Conservation (phyloP, 495 filamentous ascomycete species). For the Xylaria grammica region DNA sequence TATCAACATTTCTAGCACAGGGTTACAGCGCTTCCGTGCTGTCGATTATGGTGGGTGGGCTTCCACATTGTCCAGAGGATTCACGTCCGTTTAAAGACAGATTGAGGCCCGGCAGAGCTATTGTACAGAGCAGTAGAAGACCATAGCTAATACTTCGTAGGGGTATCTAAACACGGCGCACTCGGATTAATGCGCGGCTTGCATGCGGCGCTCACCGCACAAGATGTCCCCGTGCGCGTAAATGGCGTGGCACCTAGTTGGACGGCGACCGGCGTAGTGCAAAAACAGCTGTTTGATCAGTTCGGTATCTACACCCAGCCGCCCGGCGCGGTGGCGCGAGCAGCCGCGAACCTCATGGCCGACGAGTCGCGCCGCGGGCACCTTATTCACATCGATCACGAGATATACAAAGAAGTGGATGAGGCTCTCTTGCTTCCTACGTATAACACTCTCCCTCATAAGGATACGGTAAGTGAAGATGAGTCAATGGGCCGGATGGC, state of each 20-base stretch:
- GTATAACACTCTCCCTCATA: neutral
- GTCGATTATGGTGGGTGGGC: conserved; percentile 40
- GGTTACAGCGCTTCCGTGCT: conserved; percentile 44
- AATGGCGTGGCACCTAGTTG: conserved; percentile 52
- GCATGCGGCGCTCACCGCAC: conserved; percentile 16
- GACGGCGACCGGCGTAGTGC: conserved; percentile 46
- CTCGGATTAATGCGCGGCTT: conserved; percentile 43
- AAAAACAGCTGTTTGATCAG: conserved; percentile 33
- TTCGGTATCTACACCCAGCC: conserved; percentile 35
- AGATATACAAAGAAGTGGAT: conserved; percentile 47
- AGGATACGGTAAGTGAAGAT: neutral
- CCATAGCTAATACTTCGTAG: conserved; percentile 4
- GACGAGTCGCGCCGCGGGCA: conserved; percentile 44
- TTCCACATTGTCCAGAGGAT: too few relatives aligned
- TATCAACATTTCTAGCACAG: conserved; percentile 45
- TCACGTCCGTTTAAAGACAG: too few relatives aligned
- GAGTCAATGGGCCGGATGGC: neutral
- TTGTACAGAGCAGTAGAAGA: neutral
- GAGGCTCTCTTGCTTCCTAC: conserved; percentile 23
- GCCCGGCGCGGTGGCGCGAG: conserved; percentile 43
- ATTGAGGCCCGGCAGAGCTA: too few relatives aligned
- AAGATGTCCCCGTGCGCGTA: conserved; percentile 35
- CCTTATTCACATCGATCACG: conserved; percentile 46
- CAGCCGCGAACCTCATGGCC: conserved; percentile 43
- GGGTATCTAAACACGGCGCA: conserved; percentile 40